Percentiles rank a stretch among this genome's conserved stretches.
These are phyloP conservation scores for Melampsora occidentalis DNA, from an alignment of 1,284 basidiomycete genomes.

Conservation along the genomic window DNA sequence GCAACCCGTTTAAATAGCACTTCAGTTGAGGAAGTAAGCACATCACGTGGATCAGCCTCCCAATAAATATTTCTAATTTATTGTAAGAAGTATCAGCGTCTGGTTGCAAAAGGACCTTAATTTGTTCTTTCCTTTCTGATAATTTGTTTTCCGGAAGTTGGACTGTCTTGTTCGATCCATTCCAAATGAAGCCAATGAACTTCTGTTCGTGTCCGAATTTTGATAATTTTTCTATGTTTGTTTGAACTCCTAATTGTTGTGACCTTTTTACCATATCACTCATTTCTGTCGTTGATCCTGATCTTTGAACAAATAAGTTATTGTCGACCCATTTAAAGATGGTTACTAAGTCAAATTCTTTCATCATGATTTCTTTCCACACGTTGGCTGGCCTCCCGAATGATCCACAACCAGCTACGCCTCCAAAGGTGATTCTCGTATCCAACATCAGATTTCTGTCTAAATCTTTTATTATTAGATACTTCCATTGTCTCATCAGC, in stretches of 20 bases:
- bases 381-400: not conserved
- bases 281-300: not conserved
- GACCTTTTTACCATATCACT: not conserved
- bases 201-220: not conserved
- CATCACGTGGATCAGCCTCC: not conserved
- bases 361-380: not conserved
- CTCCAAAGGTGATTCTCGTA: too few species aligned
- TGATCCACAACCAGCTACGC: too few species aligned
- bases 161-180: not conserved
- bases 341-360: not conserved
- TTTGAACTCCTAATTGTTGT: not conserved
- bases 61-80: not conserved
- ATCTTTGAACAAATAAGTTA: not conserved
- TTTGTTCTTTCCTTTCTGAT: not conserved
- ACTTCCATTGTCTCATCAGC: too few species aligned
- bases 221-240: not conserved
- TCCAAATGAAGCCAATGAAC: not conserved
- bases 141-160: not conserved
- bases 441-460: too few species aligned
- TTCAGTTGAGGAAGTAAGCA: slow-evolving; percentile 5
- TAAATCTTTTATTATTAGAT: too few species aligned
- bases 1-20: not conserved
- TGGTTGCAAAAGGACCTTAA: not conserved
- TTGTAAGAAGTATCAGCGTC: not conserved
- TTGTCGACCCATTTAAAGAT: too few species aligned